These are phyloP conservation scores for Cyberlindnera euphorbiiphila DNA, from an alignment of 805 yeast genomes.

Conservation along the genomic window DNA sequence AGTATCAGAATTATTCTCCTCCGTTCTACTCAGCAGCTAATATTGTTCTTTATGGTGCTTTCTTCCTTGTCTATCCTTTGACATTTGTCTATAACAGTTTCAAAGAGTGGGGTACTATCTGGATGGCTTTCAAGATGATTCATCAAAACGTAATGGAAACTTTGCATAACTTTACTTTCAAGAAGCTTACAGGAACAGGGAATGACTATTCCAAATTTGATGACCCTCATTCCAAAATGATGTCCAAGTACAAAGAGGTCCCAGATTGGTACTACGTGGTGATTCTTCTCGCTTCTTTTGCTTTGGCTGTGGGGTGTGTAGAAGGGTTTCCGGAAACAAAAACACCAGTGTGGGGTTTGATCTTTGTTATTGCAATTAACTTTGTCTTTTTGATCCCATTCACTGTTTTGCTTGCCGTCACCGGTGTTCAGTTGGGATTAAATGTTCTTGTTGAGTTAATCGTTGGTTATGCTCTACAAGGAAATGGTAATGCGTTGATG, in stretches of 20 bases:
- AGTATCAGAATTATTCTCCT: slow-evolving; percentile 53
- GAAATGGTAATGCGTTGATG: slow-evolving; percentile 52
- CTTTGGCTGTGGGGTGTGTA: slow-evolving; percentile 43
- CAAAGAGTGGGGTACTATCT: slow-evolving; percentile 40
- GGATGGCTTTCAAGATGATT: slow-evolving; percentile 13
- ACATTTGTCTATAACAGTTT: slow-evolving; percentile 42
- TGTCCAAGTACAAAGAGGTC: slow-evolving; percentile 54
- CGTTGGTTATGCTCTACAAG: slow-evolving; percentile 47
- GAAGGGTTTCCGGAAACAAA: slow-evolving; percentile 40
- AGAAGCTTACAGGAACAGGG: slow-evolving; percentile 1
- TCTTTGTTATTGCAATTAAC: slow-evolving; percentile 49
- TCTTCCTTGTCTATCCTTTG: slow-evolving; percentile 43
- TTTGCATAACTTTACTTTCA: slow-evolving; percentile 5
- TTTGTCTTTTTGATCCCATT: slow-evolving; percentile 49
- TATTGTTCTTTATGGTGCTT: slow-evolving; percentile 54
- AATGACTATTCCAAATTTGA: slow-evolving; percentile 9
- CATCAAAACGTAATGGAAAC: slow-evolving; percentile 7
- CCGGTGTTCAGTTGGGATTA: slow-evolving; percentile 45
- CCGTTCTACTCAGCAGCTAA: slow-evolving; percentile 66
- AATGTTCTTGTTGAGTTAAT: slow-evolving; percentile 55
- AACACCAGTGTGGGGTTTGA: slow-evolving; percentile 59
- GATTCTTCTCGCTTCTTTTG: slow-evolving; percentile 40
- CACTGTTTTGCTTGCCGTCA: slow-evolving; percentile 43
- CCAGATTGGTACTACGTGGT: slow-evolving; percentile 47
- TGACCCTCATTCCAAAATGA: slow-evolving; percentile 38